Evolutionary conservation across 192 early-diverging fungal genomes (phyloP).

Genomic region (Chytriomyces sp.): DNA sequence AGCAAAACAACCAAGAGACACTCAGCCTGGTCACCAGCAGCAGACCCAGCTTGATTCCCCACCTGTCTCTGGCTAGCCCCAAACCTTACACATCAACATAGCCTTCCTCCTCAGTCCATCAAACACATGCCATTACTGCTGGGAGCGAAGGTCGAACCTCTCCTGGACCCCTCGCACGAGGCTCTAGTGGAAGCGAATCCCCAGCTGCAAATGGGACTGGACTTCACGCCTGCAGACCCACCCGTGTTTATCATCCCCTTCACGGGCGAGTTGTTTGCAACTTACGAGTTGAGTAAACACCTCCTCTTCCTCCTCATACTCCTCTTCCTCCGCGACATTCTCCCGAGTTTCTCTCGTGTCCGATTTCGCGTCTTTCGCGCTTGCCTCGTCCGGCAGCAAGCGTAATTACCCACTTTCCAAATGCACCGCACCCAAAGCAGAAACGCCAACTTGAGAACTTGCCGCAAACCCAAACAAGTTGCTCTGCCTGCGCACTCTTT

Average conservation of each 20-base stretch:
- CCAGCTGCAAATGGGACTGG: neutral
- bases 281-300: slow-evolving; percentile 47
- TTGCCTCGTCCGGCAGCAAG: too few species aligned
- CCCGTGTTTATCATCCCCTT: slow-evolving; percentile 49
- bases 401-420: neutral
- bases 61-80: too few species aligned
- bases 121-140: neutral
- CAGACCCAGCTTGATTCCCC: too few species aligned
- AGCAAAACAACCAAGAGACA: too few species aligned
- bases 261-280: slow-evolving; percentile 57
- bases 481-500: neutral
- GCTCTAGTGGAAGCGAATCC: neutral
- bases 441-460: neutral
- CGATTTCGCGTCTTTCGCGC: too few species aligned
- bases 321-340: too few species aligned
- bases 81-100: neutral
- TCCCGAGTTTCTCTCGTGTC: too few species aligned
- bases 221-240: slow-evolving; percentile 9
- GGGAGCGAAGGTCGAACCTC: neutral
- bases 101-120: neutral
- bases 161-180: slow-evolving; percentile 3
- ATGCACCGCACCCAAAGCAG: neutral
- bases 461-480: neutral
- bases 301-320: too few species aligned
- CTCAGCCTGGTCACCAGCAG: too few species aligned